A percentile compares a stretch with the other conserved stretches of the same genome.
Conservation (phyloP, 139 green algal species). For the Pleodorina starrii region DNA sequence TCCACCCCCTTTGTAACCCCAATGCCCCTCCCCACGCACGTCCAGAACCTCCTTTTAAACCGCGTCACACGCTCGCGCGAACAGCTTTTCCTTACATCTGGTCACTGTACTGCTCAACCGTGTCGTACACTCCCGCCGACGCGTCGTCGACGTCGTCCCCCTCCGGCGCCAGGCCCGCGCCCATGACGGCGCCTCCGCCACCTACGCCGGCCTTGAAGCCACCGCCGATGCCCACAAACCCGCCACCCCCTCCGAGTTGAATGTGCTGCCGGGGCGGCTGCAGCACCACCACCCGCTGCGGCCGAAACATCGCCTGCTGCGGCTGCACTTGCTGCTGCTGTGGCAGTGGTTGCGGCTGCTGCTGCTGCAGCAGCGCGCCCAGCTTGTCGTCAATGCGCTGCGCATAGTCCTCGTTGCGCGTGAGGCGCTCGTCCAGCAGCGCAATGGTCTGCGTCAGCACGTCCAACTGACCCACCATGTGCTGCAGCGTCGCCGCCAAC, state of each 20-base stretch:
- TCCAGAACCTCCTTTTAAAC: too few species aligned
- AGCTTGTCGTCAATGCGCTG: slow-evolving; percentile 57
- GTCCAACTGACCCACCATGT: slow-evolving; percentile 86
- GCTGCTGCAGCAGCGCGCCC: background rate
- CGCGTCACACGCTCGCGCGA: too few species aligned
- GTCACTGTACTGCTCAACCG: slow-evolving; percentile 33
- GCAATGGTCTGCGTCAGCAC: slow-evolving; percentile 86
- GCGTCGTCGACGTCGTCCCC: background rate
- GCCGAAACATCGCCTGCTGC: background rate
- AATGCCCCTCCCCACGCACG: too few species aligned
- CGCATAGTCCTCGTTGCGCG: slow-evolving; percentile 80
- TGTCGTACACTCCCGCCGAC: slow-evolving; percentile 16
- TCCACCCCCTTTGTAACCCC: too few species aligned
- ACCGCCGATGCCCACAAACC: too few species aligned
- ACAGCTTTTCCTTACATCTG: slow-evolving; percentile 29
- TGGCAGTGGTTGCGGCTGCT: background rate
- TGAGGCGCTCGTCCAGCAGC: slow-evolving; percentile 85
- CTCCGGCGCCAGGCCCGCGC: background rate
- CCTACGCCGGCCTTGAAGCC: too few species aligned
- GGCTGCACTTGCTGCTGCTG: background rate
- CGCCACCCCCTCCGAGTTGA: too few species aligned
- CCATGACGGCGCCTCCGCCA: too few species aligned
- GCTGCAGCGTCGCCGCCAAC: slow-evolving; percentile 78
- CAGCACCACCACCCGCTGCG: background rate
- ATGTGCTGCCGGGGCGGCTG: background rate